Evolutionary conservation across 1,284 basidiomycete species (phyloP), one percentile per base, ranked within the genome.

Genomic region (Laetiporus sulphureus): DNA sequence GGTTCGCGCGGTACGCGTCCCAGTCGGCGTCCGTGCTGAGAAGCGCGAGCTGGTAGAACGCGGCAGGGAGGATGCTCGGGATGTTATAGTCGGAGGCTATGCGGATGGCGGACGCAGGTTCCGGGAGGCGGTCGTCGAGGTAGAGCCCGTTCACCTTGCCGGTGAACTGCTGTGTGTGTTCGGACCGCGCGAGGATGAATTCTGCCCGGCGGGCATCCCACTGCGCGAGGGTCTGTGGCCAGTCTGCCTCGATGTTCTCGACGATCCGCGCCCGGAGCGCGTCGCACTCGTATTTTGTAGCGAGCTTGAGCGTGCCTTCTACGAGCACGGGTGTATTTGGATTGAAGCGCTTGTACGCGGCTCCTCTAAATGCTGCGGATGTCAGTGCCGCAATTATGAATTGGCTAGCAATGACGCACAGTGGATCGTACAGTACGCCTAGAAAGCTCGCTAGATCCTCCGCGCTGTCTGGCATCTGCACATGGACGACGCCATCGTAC

Each of bases 281-380:
- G 30, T 59, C 56, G 50, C 56, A 60, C 37, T 61, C 57, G 53
- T 62, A 63, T 44, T 63, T 63, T 36, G 53, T 57, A 16, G 59
- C 53, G 42, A 62, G 56, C 45, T 58, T 58, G 24, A 62, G 53
- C 7, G 57, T 52, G 44, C 58, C 57, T 25, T 56, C 50, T 24
- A 63, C 57, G 41, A 56, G 58, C 24, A 59, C 58, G 21, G 59
- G 58, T 1, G 61, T 63, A 46, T 61, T 52, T 7, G 60, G 58
- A 42, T 59, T 52, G 50, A 60, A 60, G 3, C 58, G 59, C 39
- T 58, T 59, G 53, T 61, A 61, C 2, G 59, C 59, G 19, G 52
- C 48, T 23, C 59, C 59, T 8, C 59, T 61, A 40, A 6, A 32
- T 20, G 29, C 19, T 38, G 36, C 8, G 32, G 21, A 23, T 13